These are phyloP conservation scores for Teratosphaeria pseudoeucalypti DNA, from an alignment of 2,329 filamentous ascomycete species.

Conservation along the genomic window DNA sequence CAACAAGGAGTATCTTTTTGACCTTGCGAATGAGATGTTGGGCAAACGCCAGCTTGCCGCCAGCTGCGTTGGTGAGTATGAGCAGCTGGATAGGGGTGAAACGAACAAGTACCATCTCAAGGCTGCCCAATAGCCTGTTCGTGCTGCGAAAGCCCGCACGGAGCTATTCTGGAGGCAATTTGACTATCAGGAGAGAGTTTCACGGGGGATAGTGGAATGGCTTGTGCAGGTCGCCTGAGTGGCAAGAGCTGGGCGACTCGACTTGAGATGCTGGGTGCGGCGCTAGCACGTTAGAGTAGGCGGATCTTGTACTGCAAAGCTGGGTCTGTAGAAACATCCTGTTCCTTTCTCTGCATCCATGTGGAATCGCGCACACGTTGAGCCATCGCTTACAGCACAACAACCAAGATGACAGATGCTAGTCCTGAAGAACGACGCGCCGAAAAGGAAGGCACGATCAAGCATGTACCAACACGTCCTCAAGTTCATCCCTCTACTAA, in stretches of 20 bases:
- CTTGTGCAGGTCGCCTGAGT: no score
- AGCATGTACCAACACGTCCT: background rate
- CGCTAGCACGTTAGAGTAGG: no score
- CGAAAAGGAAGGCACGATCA: background rate
- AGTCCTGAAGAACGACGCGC: background rate
- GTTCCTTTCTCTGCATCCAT: no score
- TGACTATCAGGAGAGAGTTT: background rate
- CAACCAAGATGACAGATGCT: background rate
- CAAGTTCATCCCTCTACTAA: background rate
- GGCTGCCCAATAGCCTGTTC: background rate
- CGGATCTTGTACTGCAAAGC: no score
- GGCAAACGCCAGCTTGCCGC: background rate
- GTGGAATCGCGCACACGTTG: no score
- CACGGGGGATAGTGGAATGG: no score
- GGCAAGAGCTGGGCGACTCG: no score
- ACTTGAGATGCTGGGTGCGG: no score
- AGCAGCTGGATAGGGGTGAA: background rate
- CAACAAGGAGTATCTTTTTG: background rate
- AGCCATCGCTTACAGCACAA: no score
- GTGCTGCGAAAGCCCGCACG: background rate
- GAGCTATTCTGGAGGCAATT: background rate
- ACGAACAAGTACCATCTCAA: background rate
- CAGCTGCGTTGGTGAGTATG: background rate
- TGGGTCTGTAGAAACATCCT: no score
- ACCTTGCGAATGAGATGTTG: background rate